Percentiles rank a stretch among this genome's conserved stretches.
Evolutionary conservation across 2,329 filamentous ascomycete species (phyloP).

Genomic region (Sarocladium strictum): DNA sequence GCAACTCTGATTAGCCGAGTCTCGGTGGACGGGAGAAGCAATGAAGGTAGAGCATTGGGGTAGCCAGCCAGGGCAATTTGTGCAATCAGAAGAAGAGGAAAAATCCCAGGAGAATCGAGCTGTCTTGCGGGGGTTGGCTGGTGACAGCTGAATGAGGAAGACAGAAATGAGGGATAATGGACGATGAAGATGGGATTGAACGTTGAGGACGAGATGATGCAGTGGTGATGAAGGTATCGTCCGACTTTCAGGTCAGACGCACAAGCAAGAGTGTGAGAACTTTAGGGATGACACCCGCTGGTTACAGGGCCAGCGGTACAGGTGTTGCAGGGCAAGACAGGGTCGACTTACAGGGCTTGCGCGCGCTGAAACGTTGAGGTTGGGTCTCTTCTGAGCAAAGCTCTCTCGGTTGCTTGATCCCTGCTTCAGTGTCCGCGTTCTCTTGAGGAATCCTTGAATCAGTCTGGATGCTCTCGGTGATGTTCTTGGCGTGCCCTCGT

Average conservation of each 20-base stretch:
- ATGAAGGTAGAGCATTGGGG: neutral
- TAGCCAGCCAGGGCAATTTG: neutral
- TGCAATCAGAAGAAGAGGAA: too few species aligned
- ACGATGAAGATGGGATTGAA: neutral
- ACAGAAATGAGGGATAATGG: neutral
- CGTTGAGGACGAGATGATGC: neutral
- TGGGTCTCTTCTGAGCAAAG: neutral
- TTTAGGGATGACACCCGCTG: too few species aligned
- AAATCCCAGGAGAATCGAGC: too few species aligned
- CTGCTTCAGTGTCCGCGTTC: neutral
- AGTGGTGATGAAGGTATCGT: neutral
- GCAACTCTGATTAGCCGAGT: slow-evolving; percentile 5
- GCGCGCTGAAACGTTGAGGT: neutral
- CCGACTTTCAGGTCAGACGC: neutral
- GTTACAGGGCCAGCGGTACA: too few species aligned
- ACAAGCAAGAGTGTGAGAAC: too few species aligned
- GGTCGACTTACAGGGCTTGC: slow-evolving; percentile 1
- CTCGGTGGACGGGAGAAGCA: slow-evolving; percentile 2
- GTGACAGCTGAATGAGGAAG: neutral
- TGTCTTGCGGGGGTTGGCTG: neutral
- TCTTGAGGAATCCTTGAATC: slow-evolving; percentile 2
- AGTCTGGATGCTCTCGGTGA: neutral
- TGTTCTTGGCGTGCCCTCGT: neutral
- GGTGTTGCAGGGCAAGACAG: neutral
- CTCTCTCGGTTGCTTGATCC: neutral